Base-by-base conservation (phyloP, 2,329 filamentous ascomycete species). In the Whalleya microplaca region DNA sequence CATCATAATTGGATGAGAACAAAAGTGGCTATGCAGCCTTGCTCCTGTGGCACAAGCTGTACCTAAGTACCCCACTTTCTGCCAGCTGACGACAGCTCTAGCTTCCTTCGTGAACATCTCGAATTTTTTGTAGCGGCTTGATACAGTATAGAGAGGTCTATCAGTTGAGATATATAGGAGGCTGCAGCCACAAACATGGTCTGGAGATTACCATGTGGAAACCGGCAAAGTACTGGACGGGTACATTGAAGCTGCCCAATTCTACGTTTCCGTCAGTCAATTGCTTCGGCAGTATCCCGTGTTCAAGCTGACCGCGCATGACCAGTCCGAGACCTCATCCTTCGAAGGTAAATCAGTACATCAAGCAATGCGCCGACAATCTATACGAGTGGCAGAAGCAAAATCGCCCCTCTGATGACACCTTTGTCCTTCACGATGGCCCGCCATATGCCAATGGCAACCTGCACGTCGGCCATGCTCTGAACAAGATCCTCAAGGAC, bases 401-500 rank as follows among this genome's bases (percentile, higher is more conserved):
- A 53, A 76, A 80, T 57, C 76, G 85, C 61, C 77, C 83, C 2
- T 73, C 72, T 29, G 75, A 83, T 37, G 75, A 84, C 43, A 79
- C 82, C 0, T 99, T 98, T 64, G 79, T 92, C 1, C 80, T 99
- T 8, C 95, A 98, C 71, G 95, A 99, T 85, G 95, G 95, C 0
- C 95, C 95, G 0, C 95, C 95, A 0, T 99, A 98, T 72, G 95
- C 95, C 62, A 99, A 99, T 76, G 95, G 95, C 14, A 84, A 83
- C 44, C 83, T 99, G 9, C 95, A 99, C 70, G 86, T 96, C 58
- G 95, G 95, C 2, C 95, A 99, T 79, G 92, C 95, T 37, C 79
- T 99, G 70, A 99, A 99, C 76, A 99, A 99, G 77, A 89, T 98
- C 65, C 80, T 96, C 57, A 99, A 99, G 78, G 95, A 99, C 75